A percentile compares a stretch with the other conserved stretches of the same genome.
These are phyloP conservation scores for Pseudopithomyces chartarum DNA, from an alignment of 2,329 filamentous ascomycete genomes.

Conservation along the genomic window DNA sequence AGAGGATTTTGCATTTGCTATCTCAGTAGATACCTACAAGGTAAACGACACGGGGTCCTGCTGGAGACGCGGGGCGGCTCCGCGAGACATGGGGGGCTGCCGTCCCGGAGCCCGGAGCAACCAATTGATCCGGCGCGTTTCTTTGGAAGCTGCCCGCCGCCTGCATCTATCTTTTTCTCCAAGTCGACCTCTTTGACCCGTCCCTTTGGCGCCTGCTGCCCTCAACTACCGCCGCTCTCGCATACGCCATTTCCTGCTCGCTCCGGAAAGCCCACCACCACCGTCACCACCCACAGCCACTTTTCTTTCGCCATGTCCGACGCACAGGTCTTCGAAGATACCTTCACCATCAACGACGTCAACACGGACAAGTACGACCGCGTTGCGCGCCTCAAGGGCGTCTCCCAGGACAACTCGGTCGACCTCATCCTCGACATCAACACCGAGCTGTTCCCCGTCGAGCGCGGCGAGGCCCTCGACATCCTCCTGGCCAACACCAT, in stretches of 20 bases:
- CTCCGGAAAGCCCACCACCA: too few relatives aligned
- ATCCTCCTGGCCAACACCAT: slow-evolving; percentile 85
- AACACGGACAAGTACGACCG: slow-evolving; percentile 94
- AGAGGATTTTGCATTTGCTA: not conserved
- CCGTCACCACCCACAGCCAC: not conserved
- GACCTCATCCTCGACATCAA: slow-evolving; percentile 90
- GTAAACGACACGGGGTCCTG: not conserved
- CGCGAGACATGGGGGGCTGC: not conserved
- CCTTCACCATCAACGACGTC: slow-evolving; percentile 79
- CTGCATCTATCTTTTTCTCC: not conserved
- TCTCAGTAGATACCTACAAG: not conserved
- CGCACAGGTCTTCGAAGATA: slow-evolving; percentile 91
- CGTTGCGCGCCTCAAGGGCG: slow-evolving; percentile 82
- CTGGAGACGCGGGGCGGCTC: not conserved
- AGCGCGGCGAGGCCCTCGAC: slow-evolving; percentile 75
- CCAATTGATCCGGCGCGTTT: not conserved
- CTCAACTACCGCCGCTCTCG: not conserved
- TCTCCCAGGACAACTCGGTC: slow-evolving; percentile 76
- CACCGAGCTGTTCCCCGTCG: slow-evolving; percentile 83
- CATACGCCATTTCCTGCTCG: not conserved
- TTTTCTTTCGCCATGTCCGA: slow-evolving; percentile 66
- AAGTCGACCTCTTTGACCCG: not conserved
- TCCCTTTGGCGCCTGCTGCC: not conserved
- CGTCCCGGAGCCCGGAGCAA: not conserved
- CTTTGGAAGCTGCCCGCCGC: not conserved